These are phyloP conservation scores for Sanghuangporus sanghuang DNA, from an alignment of 1,284 basidiomycete genomes.

Conservation along the genomic window DNA sequence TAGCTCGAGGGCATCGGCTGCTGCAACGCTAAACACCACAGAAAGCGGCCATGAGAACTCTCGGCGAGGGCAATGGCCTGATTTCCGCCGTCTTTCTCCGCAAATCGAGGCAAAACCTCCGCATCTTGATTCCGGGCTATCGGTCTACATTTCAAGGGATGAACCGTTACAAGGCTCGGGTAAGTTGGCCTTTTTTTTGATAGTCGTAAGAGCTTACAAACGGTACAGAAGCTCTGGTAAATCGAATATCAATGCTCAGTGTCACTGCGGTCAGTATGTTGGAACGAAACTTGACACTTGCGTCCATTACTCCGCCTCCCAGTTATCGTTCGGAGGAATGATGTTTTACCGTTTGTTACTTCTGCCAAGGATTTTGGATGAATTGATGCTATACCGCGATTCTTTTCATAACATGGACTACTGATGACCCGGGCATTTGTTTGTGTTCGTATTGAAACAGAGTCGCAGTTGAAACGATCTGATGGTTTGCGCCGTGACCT, in stretches of 20 bases:
- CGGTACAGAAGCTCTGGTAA: not conserved
- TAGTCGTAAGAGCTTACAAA: not conserved
- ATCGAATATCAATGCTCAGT: not conserved
- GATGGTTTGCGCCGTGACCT: too few species aligned
- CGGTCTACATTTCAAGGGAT: too few species aligned
- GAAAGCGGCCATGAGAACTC: not conserved
- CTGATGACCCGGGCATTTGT: too few species aligned
- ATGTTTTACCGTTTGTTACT: not conserved
- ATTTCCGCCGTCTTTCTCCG: too few species aligned
- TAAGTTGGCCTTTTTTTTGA: too few species aligned
- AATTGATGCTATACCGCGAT: not conserved
- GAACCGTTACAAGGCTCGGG: too few species aligned
- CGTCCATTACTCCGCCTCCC: not conserved
- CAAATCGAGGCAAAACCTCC: too few species aligned
- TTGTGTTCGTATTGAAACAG: too few species aligned
- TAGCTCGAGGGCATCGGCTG: not conserved
- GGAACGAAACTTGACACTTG: not conserved
- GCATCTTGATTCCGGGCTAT: too few species aligned
- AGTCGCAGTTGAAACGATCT: too few species aligned
- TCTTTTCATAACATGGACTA: not conserved
- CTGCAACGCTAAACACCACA: not conserved
- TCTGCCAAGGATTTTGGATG: not conserved
- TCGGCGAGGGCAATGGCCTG: too few species aligned
- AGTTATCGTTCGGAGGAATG: not conserved
- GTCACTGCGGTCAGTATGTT: not conserved